A percentile compares a stretch with the other conserved stretches of the same genome.
Evolutionary conservation across 225 moss, liverwort and hornwort species (phyloP).

Genomic region (Antitrichia curtipendula): DNA sequence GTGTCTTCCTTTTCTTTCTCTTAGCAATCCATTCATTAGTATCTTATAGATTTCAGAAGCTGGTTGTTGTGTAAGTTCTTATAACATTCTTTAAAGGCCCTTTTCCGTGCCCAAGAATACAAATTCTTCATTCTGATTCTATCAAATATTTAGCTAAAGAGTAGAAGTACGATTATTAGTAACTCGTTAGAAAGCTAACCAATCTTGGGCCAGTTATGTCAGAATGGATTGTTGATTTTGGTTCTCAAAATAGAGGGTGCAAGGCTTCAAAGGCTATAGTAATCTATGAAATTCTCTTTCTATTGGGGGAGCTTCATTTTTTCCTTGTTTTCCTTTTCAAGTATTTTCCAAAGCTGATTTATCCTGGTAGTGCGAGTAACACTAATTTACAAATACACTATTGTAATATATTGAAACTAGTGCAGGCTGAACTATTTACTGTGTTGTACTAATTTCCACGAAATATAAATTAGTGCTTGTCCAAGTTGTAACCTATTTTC

Average conservation of each 20-base stretch:
- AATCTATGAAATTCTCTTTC: neutral
- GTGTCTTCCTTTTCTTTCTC: neutral
- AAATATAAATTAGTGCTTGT: neutral
- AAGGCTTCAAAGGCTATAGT: neutral
- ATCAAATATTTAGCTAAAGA: neutral
- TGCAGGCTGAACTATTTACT: neutral
- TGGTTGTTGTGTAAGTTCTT: neutral
- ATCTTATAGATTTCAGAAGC: neutral
- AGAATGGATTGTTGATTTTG: neutral
- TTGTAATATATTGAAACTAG: neutral
- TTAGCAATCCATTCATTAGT: neutral
- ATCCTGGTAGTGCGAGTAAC: neutral
- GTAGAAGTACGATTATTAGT: no score
- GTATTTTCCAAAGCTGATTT: neutral
- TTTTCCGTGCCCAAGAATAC: neutral
- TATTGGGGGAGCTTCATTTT: neutral
- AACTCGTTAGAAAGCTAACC: neutral
- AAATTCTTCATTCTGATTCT: neutral
- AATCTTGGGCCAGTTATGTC: neutral
- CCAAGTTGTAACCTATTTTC: neutral
- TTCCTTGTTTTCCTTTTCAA: neutral
- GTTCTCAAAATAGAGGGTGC: neutral
- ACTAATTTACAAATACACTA: neutral
- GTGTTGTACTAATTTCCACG: neutral
- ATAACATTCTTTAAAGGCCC: neutral